phyloP scores from a whole-genome alignment of 331 rosid species.

The Saraca asoca region DNA sequence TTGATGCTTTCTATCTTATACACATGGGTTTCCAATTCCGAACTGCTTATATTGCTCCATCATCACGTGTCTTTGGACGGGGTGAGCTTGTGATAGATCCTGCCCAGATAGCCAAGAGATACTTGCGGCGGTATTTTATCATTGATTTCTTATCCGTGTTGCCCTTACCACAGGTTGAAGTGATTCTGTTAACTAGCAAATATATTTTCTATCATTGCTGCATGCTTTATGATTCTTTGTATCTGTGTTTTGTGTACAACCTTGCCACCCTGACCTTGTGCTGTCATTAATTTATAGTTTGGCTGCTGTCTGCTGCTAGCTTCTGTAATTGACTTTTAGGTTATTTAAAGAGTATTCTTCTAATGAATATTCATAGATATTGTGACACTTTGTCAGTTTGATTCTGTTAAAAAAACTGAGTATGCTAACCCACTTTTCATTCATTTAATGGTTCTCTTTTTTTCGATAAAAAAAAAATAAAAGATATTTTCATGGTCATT shows the following conservation, averaged over 20 bases:
- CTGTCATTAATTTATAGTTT: conserved; percentile 18
- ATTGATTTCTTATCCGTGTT: conserved; percentile 80
- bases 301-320: conserved; percentile 16
- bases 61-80: conserved; percentile 98
- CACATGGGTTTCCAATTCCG: conserved; percentile 98
- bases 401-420: conserved; percentile 10
- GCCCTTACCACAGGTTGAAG: conserved; percentile 91
- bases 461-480: neutral
- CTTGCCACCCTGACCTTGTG: conserved; percentile 20
- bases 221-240: conserved; percentile 24
- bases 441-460: neutral
- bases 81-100: conserved; percentile 98
- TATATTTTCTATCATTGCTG: conserved; percentile 3
- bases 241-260: conserved; percentile 2
- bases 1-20: conserved; percentile 84
- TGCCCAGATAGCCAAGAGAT: conserved; percentile 83
- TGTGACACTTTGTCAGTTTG: neutral
- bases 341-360: conserved; percentile 7
- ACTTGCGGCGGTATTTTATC: conserved; percentile 77
- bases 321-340: conserved; percentile 17
- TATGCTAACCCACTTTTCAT: neutral
- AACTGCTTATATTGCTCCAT: conserved; percentile 97
- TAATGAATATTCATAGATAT: neutral
- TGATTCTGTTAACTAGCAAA: conserved; percentile 25
- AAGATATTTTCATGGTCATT: neutral